Evolutionary conservation across 805 yeast species (phyloP), one percentile per base, ranked within the genome.

Genomic region (Lipomyces spencermartinsiae): DNA sequence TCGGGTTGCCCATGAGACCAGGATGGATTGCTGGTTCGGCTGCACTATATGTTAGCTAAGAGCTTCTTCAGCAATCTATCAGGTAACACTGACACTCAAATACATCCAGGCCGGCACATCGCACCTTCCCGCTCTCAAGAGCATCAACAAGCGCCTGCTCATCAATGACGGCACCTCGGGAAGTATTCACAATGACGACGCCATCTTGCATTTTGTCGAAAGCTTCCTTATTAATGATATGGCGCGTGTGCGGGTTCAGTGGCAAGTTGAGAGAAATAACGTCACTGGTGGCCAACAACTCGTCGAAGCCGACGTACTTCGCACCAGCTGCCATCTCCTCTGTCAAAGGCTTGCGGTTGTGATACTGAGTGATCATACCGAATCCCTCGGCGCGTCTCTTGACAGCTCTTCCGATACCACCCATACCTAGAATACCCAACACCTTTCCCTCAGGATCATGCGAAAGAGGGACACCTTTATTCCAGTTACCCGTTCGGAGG

Each of bases 391-490:
- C 82, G 73, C 94, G 84, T 72, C 87, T 86, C 63, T 92, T 83
- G 63, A 92, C 87, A 49, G 91, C 90, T 69, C 93, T 85, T 57
- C 97, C 97, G 78, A 92, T 92, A 49, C 97, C 97, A 37, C 97
- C 97, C 85, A 92, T 83, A 12, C 97, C 97, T 64, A 90, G 80
- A 65, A 92, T 87, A 59, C 97, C 97, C 33, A 92, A 88, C 25
- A 83, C 83, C 75, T 89, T 89, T 12, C 91, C 91, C 70, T 83
- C 87, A 19, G 96, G 96, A 74, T 89, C 93, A 74, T 84, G 85
- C 4, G 96, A 97, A 56, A 87, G 78, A 8, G 87, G 84, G 0
- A 88, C 84, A 2, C 89, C 90, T 35, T 49, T 83, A 59, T 7
- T 25, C 93, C 95, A 92, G 64, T 85, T 81, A 29, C 93, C 94